phyloP scores from a whole-genome alignment of 1,139 yeast genomes.

The Geotrichum citri-aurantii region DNA sequence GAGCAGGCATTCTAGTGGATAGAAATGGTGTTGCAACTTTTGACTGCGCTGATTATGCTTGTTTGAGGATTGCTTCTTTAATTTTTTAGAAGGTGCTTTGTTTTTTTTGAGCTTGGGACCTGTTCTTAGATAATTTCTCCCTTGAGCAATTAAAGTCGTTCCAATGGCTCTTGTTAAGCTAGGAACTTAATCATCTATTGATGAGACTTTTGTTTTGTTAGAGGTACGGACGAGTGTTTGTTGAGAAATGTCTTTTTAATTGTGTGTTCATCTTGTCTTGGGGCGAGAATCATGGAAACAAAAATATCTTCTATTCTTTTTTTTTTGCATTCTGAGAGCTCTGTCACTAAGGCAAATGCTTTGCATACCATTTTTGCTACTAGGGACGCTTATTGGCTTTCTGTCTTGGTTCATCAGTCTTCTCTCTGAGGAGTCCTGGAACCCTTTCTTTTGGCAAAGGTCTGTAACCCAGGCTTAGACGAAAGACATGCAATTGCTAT shows the following conservation, averaged over 20 bases:
- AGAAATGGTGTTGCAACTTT: background rate
- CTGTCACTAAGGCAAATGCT: background rate
- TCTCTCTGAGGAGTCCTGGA: background rate
- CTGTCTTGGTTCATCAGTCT: background rate
- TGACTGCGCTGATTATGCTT: too few species aligned
- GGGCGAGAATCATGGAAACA: background rate
- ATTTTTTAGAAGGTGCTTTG: background rate
- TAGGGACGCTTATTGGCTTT: background rate
- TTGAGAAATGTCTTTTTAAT: background rate
- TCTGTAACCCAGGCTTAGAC: conserved; percentile 14
- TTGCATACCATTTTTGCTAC: background rate
- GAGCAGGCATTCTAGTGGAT: background rate
- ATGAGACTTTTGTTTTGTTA: background rate
- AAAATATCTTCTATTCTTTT: background rate
- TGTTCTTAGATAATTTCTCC: background rate
- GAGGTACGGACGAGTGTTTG: background rate
- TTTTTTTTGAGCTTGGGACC: background rate
- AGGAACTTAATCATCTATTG: background rate
- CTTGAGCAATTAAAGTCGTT: background rate
- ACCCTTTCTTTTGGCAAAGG: conserved; percentile 13
- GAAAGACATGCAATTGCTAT: conserved; percentile 18
- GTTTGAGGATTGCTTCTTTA: background rate
- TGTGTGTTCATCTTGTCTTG: background rate
- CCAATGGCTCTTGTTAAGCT: background rate
- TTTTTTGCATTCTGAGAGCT: background rate